Evolutionary conservation across 306 rosid genomes (phyloP), one percentile per base, ranked within the genome.

Genomic region (Cyclanthera cordifolia): DNA sequence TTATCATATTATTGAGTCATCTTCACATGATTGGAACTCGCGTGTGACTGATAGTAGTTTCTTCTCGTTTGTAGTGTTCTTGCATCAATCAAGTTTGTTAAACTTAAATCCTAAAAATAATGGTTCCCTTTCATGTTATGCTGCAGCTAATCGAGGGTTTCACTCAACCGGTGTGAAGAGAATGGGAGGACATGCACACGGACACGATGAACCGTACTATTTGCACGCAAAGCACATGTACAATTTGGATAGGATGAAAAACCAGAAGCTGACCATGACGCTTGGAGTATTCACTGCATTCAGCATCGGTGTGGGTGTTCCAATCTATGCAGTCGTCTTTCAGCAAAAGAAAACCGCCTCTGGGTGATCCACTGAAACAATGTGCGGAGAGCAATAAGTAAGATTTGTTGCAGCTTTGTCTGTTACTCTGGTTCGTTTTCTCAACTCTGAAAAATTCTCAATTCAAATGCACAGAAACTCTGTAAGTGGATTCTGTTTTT

Each of bases 291-390:
- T 74, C 4, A 70, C 82, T 27, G 82, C 76, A 34, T 71, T 79
- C 58, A 79, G 78, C 73, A 74, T 79, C 11, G 82, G 82, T 10
- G 79, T 56, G 39, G 73, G 2, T 5, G 82, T 79, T 66, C 82
- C 82, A 2, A 47, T 79, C 28, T 64, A 4, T 43, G 82, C 82
- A 4, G 82, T 79, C 24, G 4, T 79, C 34, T 79, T 79, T 63
- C 82, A 79, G 79, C 79, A 79, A 65, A 74, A 14, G 79, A 79
- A 79, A 70, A 65, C 82, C 2, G 79, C 74, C 48, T 79, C 82
- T 63, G 76, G 11, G 11, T 61, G 67, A 59, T 32, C 10, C 10
- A 3, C 2, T 4, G 0, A 60, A 37, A 19, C n/a, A 20, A 37
- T 37, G 49, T 32, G 25, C 4, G 48, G 11, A 1, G 2, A 5